These are phyloP conservation scores for Microsporum ferrugineum DNA, from an alignment of 2,329 filamentous ascomycete genomes.

Conservation along the genomic window DNA sequence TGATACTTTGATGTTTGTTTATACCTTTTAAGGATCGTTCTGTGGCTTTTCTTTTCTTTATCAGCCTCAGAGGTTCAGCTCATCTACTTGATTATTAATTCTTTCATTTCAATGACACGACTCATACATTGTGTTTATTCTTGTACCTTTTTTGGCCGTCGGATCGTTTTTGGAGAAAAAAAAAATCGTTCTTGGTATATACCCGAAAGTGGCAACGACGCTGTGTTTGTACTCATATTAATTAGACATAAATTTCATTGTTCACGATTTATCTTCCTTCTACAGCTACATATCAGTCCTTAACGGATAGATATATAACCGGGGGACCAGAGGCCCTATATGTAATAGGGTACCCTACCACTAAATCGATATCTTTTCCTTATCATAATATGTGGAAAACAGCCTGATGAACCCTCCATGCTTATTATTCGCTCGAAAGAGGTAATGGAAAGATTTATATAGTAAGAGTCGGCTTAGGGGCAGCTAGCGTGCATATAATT, in stretches of 20 bases:
- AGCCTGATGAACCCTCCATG: too few relatives aligned
- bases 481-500: too few relatives aligned
- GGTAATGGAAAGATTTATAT: too few relatives aligned
- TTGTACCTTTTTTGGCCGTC: neutral
- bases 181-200: neutral
- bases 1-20: constrained; percentile 2
- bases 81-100: neutral
- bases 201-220: neutral
- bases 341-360: too few relatives aligned
- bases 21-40: neutral
- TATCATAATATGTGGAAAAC: too few relatives aligned
- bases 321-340: too few relatives aligned
- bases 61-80: neutral
- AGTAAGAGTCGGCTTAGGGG: too few relatives aligned
- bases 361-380: too few relatives aligned
- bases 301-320: too few relatives aligned
- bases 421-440: too few relatives aligned
- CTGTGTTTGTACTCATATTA: neutral
- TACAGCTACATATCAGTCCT: too few relatives aligned
- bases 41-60: neutral
- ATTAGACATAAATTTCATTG: neutral
- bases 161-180: neutral
- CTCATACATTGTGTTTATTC: neutral
- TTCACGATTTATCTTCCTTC: neutral
- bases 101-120: neutral